Evolutionary conservation across 2,329 filamentous ascomycete species (phyloP).

Genomic region (Paraphaeosphaeria minitans): DNA sequence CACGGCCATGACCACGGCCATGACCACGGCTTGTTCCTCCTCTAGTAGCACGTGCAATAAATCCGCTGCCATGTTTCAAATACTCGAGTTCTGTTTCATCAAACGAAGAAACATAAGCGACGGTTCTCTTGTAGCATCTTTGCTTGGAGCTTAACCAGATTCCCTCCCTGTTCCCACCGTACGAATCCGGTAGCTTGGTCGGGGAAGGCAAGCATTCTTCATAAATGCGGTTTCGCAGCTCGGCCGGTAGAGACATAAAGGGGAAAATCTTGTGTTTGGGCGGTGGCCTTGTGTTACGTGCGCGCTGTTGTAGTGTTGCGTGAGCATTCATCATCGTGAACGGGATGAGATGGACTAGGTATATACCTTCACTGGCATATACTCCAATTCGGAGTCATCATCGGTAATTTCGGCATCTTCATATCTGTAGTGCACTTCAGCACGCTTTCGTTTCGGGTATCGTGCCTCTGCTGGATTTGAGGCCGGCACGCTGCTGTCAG

Average conservation of each 20-base stretch:
- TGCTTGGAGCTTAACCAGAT: conserved; percentile 16
- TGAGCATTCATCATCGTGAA: not conserved
- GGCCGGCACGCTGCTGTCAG: not conserved
- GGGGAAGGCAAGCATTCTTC: conserved; percentile 15
- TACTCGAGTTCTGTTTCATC: not conserved
- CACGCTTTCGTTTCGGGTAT: conserved; percentile 19
- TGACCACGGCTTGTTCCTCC: not conserved
- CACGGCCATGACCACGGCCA: too few relatives aligned
- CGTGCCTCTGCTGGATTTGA: not conserved
- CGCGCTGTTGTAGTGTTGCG: not conserved
- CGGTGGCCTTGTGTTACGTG: conserved; percentile 12
- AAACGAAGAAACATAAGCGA: conserved; percentile 13
- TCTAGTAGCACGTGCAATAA: not conserved
- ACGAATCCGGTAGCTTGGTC: not conserved
- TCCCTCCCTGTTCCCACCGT: not conserved
- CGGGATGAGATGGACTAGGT: not conserved
- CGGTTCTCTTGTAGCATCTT: conserved; percentile 17
- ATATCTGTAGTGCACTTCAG: conserved; percentile 8
- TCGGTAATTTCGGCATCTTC: not conserved
- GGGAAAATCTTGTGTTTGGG: conserved; percentile 23
- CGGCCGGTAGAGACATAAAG: conserved; percentile 20
- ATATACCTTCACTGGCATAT: conserved; percentile 4
- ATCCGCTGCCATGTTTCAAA: not conserved
- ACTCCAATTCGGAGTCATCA: conserved; percentile 9
- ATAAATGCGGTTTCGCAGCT: conserved; percentile 23